phyloP scores from a whole-genome alignment of 106 monocot species.

The Triglochin maritima region DNA sequence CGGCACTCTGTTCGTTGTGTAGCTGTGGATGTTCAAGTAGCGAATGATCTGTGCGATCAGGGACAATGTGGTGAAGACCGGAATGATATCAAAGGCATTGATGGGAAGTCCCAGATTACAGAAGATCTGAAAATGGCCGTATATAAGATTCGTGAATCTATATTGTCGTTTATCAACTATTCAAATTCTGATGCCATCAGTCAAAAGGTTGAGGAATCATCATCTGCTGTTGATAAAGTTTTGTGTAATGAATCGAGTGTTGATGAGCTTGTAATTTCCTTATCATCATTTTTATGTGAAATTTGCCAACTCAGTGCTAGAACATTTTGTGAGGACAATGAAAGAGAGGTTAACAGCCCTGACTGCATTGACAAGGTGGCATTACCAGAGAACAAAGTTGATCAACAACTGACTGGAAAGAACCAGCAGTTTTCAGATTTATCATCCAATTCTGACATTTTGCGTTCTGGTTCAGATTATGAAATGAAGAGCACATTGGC shows the following conservation, averaged over 20 bases:
- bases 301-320: constrained; percentile 13
- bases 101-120: constrained; percentile 10
- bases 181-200: constrained; percentile 19
- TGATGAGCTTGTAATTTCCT: constrained; percentile 34
- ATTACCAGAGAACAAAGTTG: constrained; percentile 59
- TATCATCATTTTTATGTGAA: constrained; percentile 41
- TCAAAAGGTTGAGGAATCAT: constrained; percentile 46
- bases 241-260: constrained; percentile 26
- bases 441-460: constrained; percentile 25
- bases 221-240: constrained; percentile 39
- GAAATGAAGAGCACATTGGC: constrained; percentile 25
- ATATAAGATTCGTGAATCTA: constrained; percentile 44
- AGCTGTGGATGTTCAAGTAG: constrained; percentile 12
- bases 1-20: constrained; percentile 15
- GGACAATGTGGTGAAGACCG: constrained; percentile 5
- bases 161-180: constrained; percentile 21
- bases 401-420: constrained; percentile 20
- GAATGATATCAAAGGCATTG: constrained; percentile 2
- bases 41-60: background rate
- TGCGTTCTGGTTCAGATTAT: constrained; percentile 18
- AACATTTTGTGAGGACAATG: constrained; percentile 16
- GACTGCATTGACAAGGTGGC: constrained; percentile 90
- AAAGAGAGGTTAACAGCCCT: constrained; percentile 25
- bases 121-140: constrained; percentile 50
- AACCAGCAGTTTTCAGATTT: constrained; percentile 18